These are phyloP conservation scores for Trebouxia sp. DNA, from an alignment of 139 green algal species.

Conservation along the genomic window DNA sequence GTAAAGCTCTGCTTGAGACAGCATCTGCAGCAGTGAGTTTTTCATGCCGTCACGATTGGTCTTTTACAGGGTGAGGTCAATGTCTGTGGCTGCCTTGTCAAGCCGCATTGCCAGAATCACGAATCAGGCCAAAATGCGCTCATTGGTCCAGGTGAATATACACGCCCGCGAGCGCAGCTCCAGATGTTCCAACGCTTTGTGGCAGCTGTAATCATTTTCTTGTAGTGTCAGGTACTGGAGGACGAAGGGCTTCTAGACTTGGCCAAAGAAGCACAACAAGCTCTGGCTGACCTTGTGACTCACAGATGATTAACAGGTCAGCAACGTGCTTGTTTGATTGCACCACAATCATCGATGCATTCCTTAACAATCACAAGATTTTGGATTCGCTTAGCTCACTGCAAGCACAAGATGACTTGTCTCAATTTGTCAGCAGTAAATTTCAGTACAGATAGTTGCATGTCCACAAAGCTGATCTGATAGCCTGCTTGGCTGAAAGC, in stretches of 20 bases:
- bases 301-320: background rate
- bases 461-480: too few species aligned
- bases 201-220: background rate
- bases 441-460: too few species aligned
- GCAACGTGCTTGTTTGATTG: background rate
- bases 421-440: too few species aligned
- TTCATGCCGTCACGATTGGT: background rate
- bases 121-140: constrained; percentile 5
- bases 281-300: background rate
- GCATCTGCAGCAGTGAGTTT: too few species aligned
- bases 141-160: background rate
- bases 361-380: too few species aligned
- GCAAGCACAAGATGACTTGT: too few species aligned
- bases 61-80: background rate
- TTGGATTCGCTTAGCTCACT: too few species aligned
- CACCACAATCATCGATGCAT: background rate
- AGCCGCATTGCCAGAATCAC: background rate
- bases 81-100: background rate
- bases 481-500: too few species aligned
- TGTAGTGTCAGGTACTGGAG: background rate
- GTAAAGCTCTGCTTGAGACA: too few species aligned
- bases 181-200: background rate
- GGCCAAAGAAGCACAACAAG: background rate
- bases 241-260: background rate
- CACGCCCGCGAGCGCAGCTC: background rate